Evolutionary conservation across 176 grass and related monocot species (phyloP).

Genomic region (Aegilops speltoides): DNA sequence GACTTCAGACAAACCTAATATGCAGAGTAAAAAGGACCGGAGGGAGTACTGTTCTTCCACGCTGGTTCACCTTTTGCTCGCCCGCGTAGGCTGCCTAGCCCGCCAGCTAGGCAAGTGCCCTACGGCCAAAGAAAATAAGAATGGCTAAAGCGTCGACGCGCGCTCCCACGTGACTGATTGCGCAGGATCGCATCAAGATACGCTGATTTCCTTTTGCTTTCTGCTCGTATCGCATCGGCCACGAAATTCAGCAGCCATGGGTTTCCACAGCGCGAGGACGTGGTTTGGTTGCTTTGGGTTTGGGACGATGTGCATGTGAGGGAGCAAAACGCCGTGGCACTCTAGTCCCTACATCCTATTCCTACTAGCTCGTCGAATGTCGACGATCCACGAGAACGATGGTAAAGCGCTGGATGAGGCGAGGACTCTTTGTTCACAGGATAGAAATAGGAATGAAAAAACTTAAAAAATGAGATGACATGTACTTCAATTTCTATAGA

Average conservation of each 20-base stretch:
- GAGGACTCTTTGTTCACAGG: too few relatives aligned
- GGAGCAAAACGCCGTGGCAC: slow-evolving; percentile 22
- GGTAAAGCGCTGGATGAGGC: too few relatives aligned
- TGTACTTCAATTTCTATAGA: too few relatives aligned
- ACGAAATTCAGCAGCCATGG: not conserved
- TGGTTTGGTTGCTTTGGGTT: not conserved
- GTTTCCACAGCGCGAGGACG: not conserved
- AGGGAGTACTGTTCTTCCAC: not conserved
- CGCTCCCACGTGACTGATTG: not conserved
- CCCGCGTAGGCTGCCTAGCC: not conserved
- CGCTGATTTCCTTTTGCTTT: slow-evolving; percentile 30
- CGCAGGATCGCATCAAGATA: slow-evolving; percentile 45
- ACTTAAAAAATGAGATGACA: too few relatives aligned
- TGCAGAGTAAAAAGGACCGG: too few relatives aligned
- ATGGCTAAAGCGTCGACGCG: slow-evolving; percentile 7
- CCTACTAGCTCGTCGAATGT: too few relatives aligned
- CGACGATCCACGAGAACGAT: too few relatives aligned
- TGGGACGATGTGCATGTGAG: not conserved
- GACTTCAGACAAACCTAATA: too few relatives aligned
- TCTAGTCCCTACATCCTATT: not conserved
- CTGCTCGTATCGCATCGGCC: not conserved
- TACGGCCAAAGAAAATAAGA: not conserved
- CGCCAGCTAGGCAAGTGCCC: not conserved
- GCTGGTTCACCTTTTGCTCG: not conserved
- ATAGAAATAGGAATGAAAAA: too few relatives aligned